These are phyloP conservation scores for Saxispiralis lemnorum DNA, from an alignment of 495 filamentous ascomycete species.

Conservation along the genomic window DNA sequence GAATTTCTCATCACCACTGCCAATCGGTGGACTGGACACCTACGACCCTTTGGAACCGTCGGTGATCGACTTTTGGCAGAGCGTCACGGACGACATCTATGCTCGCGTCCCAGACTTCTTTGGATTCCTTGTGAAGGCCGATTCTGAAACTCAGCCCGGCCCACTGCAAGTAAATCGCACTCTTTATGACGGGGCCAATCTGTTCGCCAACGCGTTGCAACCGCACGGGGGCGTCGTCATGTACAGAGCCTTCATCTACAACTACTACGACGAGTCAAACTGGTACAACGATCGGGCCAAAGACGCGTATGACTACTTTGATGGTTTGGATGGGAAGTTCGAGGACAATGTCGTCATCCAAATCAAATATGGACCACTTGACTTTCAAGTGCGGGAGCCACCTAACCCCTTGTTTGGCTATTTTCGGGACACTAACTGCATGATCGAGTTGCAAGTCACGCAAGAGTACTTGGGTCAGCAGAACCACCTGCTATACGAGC, in stretches of 20 bases:
- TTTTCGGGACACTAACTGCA: constrained; percentile 35
- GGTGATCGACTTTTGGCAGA: constrained; percentile 45
- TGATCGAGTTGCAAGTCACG: constrained; percentile 47
- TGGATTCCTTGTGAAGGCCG: constrained; percentile 55
- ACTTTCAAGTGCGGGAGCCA: constrained; percentile 59
- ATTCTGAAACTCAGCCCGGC: constrained; percentile 57
- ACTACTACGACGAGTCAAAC: constrained; percentile 37
- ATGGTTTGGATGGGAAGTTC: constrained; percentile 44
- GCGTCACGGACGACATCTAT: constrained; percentile 42
- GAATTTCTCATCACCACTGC: constrained; percentile 48
- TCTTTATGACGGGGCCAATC: constrained; percentile 48
- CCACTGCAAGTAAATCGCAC: constrained; percentile 54
- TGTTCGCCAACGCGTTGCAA: constrained; percentile 43
- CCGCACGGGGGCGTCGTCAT: constrained; percentile 50
- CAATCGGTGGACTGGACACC: constrained; percentile 29
- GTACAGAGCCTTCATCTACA: constrained; percentile 60
- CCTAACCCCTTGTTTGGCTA: constrained; percentile 49
- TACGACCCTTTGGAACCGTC: constrained; percentile 45
- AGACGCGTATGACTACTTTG: constrained; percentile 50
- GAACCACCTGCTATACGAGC: constrained; percentile 45
- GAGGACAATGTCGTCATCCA: constrained; percentile 54
- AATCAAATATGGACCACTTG: constrained; percentile 40
- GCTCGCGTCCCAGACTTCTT: constrained; percentile 44
- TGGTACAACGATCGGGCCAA: constrained; percentile 55
- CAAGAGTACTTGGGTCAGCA: constrained; percentile 61